Conservation (phyloP, 2,329 filamentous ascomycete genomes). For the Aureobasidium lini region DNA sequence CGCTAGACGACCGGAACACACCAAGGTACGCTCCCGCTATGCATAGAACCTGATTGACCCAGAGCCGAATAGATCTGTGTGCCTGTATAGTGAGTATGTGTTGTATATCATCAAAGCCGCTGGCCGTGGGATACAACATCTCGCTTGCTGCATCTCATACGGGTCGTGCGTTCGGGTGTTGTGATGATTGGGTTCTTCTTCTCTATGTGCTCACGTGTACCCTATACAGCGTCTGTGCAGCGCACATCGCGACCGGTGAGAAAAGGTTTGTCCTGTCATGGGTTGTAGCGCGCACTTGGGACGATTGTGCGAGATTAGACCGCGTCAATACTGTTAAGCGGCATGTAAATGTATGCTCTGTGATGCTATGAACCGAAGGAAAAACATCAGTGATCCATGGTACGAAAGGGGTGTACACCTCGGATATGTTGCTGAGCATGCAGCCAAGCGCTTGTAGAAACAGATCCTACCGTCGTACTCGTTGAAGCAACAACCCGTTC, state of each 20-base stretch:
- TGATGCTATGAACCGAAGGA: neutral
- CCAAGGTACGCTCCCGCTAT: neutral
- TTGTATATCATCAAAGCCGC: neutral
- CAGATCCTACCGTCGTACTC: neutral
- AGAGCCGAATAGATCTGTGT: neutral
- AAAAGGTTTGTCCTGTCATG: neutral
- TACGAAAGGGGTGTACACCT: neutral
- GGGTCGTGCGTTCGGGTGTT: neutral
- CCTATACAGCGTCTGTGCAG: neutral
- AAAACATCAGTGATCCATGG: neutral
- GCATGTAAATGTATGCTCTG: neutral
- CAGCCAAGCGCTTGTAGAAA: neutral
- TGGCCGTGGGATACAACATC: neutral
- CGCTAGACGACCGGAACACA: neutral
- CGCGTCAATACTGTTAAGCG: neutral
- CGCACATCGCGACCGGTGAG: slow-evolving; percentile 8
- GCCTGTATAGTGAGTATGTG: neutral
- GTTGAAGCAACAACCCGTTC: neutral
- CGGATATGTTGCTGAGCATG: neutral
- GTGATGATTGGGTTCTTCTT: neutral
- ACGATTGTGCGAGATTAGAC: neutral
- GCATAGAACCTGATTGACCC: neutral
- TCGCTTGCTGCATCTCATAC: slow-evolving; percentile 3
- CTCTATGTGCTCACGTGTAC: slow-evolving; percentile 1
- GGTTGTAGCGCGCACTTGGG: neutral